Conservation (phyloP, 2,329 filamentous ascomycete species). For the Pestalotiopsis sp. region DNA sequence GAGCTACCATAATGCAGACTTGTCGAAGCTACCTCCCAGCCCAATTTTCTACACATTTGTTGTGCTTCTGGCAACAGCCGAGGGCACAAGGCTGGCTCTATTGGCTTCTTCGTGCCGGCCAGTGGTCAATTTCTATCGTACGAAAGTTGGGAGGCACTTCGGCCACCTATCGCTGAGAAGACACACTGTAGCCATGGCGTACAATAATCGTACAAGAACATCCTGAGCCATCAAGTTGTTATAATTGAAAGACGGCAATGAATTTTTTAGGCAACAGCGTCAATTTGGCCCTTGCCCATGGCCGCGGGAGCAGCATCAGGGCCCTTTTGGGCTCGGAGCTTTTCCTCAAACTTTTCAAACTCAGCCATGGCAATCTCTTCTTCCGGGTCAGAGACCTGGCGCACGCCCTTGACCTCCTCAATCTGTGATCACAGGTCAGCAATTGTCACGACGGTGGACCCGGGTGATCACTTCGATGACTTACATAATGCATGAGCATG, state of each 20-base stretch:
- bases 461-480: constrained; percentile 34
- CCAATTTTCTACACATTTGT: no score
- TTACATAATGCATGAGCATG: constrained; percentile 95
- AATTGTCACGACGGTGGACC: no score
- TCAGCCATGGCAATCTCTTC: constrained; percentile 86
- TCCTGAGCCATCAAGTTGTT: background rate
- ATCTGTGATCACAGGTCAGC: constrained; percentile 53
- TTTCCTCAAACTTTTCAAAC: constrained; percentile 95
- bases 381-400: constrained; percentile 88
- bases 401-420: constrained; percentile 90
- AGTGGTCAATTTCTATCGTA: no score
- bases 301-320: constrained; percentile 37
- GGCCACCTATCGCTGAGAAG: no score
- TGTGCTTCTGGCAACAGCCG: no score
- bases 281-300: constrained; percentile 38
- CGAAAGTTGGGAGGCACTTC: no score
- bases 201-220: background rate
- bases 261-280: constrained; percentile 27
- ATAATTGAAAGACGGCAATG: background rate
- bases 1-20: no score
- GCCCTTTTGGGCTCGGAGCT: constrained; percentile 58
- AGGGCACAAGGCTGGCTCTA: no score
- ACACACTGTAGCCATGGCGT: background rate
- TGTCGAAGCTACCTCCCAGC: no score
- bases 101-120: no score